These are phyloP conservation scores for Acaromyces ingoldii DNA, from an alignment of 1,284 basidiomycete genomes.

Conservation along the genomic window DNA sequence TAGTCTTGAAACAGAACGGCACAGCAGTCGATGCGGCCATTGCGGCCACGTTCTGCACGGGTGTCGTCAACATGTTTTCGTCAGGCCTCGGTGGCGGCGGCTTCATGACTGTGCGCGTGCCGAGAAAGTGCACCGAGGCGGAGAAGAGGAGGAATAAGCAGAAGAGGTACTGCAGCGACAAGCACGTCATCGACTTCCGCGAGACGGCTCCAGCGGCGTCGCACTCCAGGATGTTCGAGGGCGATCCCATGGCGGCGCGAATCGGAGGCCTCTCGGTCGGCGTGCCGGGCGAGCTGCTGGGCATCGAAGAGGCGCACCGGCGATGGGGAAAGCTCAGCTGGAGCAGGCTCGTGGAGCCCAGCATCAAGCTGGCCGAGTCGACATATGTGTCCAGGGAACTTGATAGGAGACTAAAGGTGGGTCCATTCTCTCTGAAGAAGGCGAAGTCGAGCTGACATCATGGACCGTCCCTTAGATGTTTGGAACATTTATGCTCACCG, in stretches of 20 bases:
- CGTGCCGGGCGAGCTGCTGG: conserved; percentile 79
- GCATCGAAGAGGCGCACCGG: conserved; percentile 71
- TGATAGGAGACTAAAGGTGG: conserved; percentile 65
- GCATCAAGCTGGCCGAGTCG: conserved; percentile 57
- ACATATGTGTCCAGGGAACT: conserved; percentile 74
- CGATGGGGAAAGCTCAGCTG: conserved; percentile 76
- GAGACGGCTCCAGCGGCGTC: conserved; percentile 74
- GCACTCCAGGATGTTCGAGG: conserved; percentile 63
- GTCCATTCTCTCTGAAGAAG: conserved; percentile 36
- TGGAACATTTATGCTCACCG: conserved; percentile 65
- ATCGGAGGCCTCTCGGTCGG: conserved; percentile 57
- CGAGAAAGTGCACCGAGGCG: conserved; percentile 49
- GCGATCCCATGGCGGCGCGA: conserved; percentile 58
- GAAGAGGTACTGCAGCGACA: background rate
- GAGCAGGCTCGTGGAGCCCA: conserved; percentile 70
- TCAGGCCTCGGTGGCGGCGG: conserved; percentile 81
- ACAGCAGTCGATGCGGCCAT: conserved; percentile 86
- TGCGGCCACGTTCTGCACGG: conserved; percentile 52
- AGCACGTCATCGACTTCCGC: conserved; percentile 67
- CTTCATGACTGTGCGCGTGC: conserved; percentile 78
- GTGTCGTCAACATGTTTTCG: conserved; percentile 61
- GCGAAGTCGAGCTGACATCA: background rate
- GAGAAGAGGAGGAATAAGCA: background rate
- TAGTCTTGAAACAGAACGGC: conserved; percentile 62
- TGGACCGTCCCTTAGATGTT: conserved; percentile 13